These are phyloP conservation scores for Suillus ampliporus DNA, from an alignment of 768 basidiomycete genomes.

Conservation along the genomic window DNA sequence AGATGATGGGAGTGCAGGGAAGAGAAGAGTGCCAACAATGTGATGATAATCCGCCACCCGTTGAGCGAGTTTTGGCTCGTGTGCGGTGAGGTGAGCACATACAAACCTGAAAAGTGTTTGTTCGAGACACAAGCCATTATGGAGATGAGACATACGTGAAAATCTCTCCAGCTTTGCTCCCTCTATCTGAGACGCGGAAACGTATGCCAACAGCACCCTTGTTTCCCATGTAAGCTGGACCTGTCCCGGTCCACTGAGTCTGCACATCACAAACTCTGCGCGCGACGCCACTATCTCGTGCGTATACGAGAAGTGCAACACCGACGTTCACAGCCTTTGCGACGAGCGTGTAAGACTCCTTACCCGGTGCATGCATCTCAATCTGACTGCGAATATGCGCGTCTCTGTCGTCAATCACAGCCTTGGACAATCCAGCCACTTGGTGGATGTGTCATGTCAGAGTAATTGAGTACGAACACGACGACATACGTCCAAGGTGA, in stretches of 20 bases:
- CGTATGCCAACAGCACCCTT: constrained; percentile 93
- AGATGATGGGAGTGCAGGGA: constrained; percentile 56
- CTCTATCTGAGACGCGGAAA: constrained; percentile 68
- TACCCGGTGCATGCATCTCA: constrained; percentile 70
- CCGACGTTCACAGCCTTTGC: constrained; percentile 85
- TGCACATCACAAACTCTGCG: constrained; percentile 67
- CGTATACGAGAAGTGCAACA: constrained; percentile 88
- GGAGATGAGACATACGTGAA: constrained; percentile 68
- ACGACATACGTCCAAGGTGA: constrained; percentile 79
- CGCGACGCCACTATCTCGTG: constrained; percentile 68
- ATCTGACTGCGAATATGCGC: constrained; percentile 77
- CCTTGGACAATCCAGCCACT: constrained; percentile 81
- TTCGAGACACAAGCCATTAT: constrained; percentile 3
- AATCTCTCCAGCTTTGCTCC: constrained; percentile 67
- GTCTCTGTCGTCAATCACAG: constrained; percentile 71
- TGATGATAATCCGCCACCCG: constrained; percentile 82
- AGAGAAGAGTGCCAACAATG: constrained; percentile 82
- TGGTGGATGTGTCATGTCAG: constrained; percentile 11
- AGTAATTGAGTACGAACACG: constrained; percentile 9
- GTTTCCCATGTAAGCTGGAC: constrained; percentile 85
- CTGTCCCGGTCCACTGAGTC: constrained; percentile 77
- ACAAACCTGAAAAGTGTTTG: constrained; percentile 68
- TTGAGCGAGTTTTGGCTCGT: constrained; percentile 63
- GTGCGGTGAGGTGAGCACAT: constrained; percentile 89
- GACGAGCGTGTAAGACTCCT: constrained; percentile 78